phyloP scores from a whole-genome alignment of 495 filamentous ascomycete genomes.

The Penicillium angulare region DNA sequence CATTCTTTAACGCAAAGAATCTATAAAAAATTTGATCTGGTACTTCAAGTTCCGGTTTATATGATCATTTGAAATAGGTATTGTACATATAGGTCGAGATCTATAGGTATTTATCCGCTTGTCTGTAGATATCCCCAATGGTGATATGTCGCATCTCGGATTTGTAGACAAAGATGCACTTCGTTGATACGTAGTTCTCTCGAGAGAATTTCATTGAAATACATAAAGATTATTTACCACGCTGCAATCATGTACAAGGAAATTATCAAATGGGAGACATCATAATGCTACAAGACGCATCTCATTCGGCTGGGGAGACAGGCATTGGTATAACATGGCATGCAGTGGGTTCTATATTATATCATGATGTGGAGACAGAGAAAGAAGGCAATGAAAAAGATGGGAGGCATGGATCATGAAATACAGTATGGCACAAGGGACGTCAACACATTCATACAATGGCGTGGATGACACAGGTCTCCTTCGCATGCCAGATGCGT shows the following conservation, averaged over 20 bases:
- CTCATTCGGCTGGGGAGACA: neutral
- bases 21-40: no score
- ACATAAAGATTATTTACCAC: no score
- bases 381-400: neutral
- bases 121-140: no score
- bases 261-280: no score
- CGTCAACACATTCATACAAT: slow-evolving; percentile 21
- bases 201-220: no score
- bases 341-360: slow-evolving; percentile 6
- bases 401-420: neutral
- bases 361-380: neutral
- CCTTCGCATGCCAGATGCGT: slow-evolving; percentile 69
- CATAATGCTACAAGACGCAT: neutral
- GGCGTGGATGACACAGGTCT: slow-evolving; percentile 62
- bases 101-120: no score
- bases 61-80: no score
- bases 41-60: no score
- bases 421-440: neutral
- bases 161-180: slow-evolving; percentile 10
- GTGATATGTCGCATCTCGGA: no score
- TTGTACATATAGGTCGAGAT: no score
- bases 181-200: slow-evolving; percentile 16
- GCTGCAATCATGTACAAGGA: no score
- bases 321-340: neutral
- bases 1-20: no score